phyloP scores from a whole-genome alignment of 2,329 filamentous ascomycete genomes.

The Colletotrichum sansevieriae region DNA sequence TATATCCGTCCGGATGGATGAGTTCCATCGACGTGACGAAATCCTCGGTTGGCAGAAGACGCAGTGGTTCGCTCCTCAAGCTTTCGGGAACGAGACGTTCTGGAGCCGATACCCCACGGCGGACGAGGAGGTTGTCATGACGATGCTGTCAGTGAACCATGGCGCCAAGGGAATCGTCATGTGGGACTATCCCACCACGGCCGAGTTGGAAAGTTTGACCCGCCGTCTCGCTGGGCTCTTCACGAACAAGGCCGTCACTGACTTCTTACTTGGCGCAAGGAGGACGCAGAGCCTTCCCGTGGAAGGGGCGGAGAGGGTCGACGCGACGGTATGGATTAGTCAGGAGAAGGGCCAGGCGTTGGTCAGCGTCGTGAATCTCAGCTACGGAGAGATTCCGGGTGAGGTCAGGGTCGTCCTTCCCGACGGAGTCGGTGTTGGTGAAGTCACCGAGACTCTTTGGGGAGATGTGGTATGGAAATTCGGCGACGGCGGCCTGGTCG shows the following conservation, averaged over 20 bases:
- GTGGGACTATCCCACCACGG: slow-evolving; percentile 60
- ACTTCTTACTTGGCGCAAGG: slow-evolving; percentile 47
- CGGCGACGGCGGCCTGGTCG: slow-evolving; percentile 13
- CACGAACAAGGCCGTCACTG: slow-evolving; percentile 51
- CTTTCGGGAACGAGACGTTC: slow-evolving; percentile 62
- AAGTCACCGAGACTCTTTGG: slow-evolving; percentile 21
- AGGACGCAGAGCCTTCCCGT: slow-evolving; percentile 26
- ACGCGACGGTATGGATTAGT: slow-evolving; percentile 32
- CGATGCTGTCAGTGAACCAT: slow-evolving; percentile 59
- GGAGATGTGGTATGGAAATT: slow-evolving; percentile 21
- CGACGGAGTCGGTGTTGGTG: background rate
- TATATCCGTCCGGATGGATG: slow-evolving; percentile 58
- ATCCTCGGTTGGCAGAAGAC: slow-evolving; percentile 60
- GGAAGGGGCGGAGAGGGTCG: slow-evolving; percentile 28
- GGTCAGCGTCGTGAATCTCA: slow-evolving; percentile 32
- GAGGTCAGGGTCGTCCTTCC: slow-evolving; percentile 27
- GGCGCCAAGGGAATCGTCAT: slow-evolving; percentile 58
- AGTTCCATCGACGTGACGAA: slow-evolving; percentile 52
- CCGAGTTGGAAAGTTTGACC: slow-evolving; percentile 53
- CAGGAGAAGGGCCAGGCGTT: slow-evolving; percentile 3
- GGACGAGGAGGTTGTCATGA: slow-evolving; percentile 60
- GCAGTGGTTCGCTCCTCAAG: slow-evolving; percentile 60
- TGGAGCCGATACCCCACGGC: slow-evolving; percentile 60
- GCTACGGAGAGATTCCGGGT: background rate
- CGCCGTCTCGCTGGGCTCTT: slow-evolving; percentile 56